Evolutionary conservation across 2,329 filamentous ascomycete species (phyloP), one percentile per base, ranked within the genome.

Genomic region (Aureobasidium sp.): DNA sequence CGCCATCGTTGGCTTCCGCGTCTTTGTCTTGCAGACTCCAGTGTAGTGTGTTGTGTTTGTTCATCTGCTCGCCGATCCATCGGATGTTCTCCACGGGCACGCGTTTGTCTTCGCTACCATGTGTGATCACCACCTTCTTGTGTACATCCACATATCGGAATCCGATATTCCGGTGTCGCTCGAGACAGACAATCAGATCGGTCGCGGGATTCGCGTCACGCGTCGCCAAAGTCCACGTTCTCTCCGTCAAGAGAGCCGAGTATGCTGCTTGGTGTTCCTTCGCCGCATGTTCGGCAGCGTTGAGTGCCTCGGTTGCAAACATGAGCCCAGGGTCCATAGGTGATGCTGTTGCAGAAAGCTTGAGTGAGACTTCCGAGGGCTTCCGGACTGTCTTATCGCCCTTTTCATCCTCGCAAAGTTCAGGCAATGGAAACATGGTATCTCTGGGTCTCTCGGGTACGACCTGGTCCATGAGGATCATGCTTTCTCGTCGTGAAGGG

Each of bases 71-170:
- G 61, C 91, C 92, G 8, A 99, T 81, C 94, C 94, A 99, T 65
- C 87, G 83, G 23, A 96, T 90, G 69, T 99, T 99, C 61, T 96
- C 94, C 15, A 96, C 88, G 0, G 94, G 94, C 1, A 99, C 94
- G 25, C 94, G 84, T 7, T 88, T 91, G 69, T 99, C 94, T 67
- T 89, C 86, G 69, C 85, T 90, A 38, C 94, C 94, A 71, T 99
- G 94, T 69, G 96, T 93, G 65, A 99, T 96, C 25, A 96, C 87
- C 0, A 97, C 89, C 0, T 90, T 84, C 9, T 91, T 84, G 6
- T 88, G 95, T 65, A 99, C 96, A 70, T 99, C 94, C 19, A 96
- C 93, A 70, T 99, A 99, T 53, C 92, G 85, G 76, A 99, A 99
- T 0, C 94, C 94, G 67, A 99, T 96, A 0, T 89, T 86, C 68